phyloP scores from a whole-genome alignment of 73 alveolate species.

The Paramecium bursaria region DNA sequence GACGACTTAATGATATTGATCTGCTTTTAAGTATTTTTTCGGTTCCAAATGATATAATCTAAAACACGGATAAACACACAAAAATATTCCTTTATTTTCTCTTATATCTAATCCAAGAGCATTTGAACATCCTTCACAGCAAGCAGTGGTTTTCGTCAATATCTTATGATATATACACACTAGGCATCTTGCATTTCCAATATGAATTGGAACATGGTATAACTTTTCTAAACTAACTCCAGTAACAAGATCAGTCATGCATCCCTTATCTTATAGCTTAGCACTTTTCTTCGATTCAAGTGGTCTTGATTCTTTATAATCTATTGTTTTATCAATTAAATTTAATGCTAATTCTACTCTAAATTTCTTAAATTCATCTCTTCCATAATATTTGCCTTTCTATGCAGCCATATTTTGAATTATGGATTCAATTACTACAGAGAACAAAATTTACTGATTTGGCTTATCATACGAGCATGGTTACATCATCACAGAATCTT shows the following conservation, averaged over 20 bases:
- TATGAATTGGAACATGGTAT: constrained; percentile 31
- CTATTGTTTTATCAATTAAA: not conserved
- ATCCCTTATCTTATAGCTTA: not conserved
- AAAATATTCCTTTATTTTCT: not conserved
- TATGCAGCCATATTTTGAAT: not conserved
- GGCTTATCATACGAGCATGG: not conserved
- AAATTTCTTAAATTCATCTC: not conserved
- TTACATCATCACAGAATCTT: too few species aligned
- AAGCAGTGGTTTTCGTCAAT: constrained; percentile 29
- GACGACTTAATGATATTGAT: not conserved
- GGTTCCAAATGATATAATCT: constrained; percentile 37
- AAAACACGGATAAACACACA: constrained; percentile 50
- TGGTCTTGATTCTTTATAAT: constrained; percentile 2
- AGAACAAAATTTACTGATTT: not conserved
- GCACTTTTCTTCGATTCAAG: not conserved
- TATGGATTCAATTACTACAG: constrained; percentile 31
- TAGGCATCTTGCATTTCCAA: constrained; percentile 43
- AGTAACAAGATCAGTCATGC: not conserved
- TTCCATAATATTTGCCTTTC: not conserved
- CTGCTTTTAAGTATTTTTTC: constrained; percentile 10
- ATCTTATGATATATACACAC: constrained; percentile 1
- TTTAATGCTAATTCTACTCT: constrained; percentile 9
- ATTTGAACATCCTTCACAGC: constrained; percentile 22
- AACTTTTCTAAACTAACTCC: constrained; percentile 10
- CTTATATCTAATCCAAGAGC: too few species aligned